Percentiles rank a stretch among this genome's conserved stretches.
Conservation (phyloP, 163 green algal genomes). For the Chlorella variabilis region DNA sequence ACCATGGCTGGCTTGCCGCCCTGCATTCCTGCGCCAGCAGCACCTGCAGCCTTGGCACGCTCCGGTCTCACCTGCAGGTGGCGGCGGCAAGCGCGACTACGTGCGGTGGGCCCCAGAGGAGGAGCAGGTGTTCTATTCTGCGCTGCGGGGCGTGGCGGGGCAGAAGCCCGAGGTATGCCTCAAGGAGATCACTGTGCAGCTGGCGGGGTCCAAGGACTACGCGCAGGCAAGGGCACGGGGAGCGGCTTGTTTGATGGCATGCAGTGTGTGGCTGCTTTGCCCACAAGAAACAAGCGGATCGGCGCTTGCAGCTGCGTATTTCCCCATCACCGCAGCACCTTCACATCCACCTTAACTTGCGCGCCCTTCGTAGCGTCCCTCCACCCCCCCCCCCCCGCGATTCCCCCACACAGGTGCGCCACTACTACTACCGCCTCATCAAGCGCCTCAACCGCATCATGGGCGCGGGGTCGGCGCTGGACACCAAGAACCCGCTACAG, state of each 20-base stretch:
- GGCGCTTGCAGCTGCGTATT: not conserved
- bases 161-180: constrained; percentile 39
- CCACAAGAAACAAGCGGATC: no score
- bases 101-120: constrained; percentile 27
- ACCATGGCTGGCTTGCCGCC: no score
- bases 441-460: constrained; percentile 41
- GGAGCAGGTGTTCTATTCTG: constrained; percentile 17
- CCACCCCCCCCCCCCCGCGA: no score
- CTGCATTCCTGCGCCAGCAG: no score
- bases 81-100: constrained; percentile 32
- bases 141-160: constrained; percentile 23
- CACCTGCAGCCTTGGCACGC: not conserved
- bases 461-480: constrained; percentile 2
- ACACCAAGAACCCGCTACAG: constrained; percentile 33
- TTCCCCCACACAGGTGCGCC: constrained; percentile 14
- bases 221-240: constrained; percentile 16
- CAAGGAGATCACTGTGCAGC: not conserved
- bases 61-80: not conserved
- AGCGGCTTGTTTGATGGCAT: no score
- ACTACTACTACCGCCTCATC: constrained; percentile 46
- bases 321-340: no score
- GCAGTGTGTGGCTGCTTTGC: not conserved
- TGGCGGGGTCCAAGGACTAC: constrained; percentile 25
- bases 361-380: no score
- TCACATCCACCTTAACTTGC: no score